Conservation (phyloP, 192 early-diverging fungal species). For the Mortierella alpina region DNA sequence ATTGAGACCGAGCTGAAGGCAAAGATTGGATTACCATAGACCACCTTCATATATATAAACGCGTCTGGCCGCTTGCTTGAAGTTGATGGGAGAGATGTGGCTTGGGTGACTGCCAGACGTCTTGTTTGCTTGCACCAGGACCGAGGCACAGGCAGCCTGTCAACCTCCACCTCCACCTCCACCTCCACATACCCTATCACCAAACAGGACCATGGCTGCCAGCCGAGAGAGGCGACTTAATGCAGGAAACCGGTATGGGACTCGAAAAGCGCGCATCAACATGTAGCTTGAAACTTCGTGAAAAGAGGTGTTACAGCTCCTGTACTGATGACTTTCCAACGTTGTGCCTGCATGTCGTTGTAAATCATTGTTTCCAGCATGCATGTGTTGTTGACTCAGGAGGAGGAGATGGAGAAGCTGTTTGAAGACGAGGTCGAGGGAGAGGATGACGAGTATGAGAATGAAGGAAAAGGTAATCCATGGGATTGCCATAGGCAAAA, state of each 20-base stretch:
- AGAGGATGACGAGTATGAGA: constrained; percentile 61
- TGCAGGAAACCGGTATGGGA: constrained; percentile 40
- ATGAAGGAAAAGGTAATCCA: constrained; percentile 42
- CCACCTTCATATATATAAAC: too few species aligned
- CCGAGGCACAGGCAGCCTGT: too few species aligned
- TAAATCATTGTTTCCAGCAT: constrained; percentile 44
- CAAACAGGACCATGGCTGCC: constrained; percentile 21
- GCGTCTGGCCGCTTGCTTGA: too few species aligned
- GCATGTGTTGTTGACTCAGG: constrained; percentile 59
- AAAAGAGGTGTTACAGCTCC: background rate
- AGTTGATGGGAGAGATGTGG: too few species aligned
- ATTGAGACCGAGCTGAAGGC: too few species aligned
- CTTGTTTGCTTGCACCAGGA: too few species aligned
- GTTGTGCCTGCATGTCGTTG: background rate
- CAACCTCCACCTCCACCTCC: too few species aligned
- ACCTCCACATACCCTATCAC: too few species aligned
- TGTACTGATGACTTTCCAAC: background rate
- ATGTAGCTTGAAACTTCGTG: background rate
- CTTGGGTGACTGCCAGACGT: too few species aligned
- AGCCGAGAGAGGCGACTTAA: constrained; percentile 34
- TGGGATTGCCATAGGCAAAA: background rate
- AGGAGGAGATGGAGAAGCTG: constrained; percentile 66
- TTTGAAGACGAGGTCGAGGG: constrained; percentile 58
- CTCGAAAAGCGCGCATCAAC: too few species aligned
- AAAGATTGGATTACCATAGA: too few species aligned